These are phyloP conservation scores for Sambucus nigra DNA, from an alignment of 129 eudicot species.

Conservation along the genomic window DNA sequence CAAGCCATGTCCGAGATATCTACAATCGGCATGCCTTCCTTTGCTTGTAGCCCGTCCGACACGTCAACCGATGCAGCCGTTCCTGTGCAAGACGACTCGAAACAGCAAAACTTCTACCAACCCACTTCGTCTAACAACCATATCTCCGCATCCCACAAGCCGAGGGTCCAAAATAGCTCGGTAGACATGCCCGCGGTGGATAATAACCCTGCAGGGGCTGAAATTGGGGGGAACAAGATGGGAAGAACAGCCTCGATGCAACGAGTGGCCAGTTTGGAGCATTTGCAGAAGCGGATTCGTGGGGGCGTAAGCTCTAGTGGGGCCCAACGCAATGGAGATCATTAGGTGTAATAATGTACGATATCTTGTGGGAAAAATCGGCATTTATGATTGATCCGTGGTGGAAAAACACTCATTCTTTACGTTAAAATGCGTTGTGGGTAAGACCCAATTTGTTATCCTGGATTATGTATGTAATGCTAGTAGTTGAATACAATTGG, in stretches of 20 bases:
- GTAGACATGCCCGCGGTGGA: constrained; percentile 35
- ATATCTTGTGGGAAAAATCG: too few relatives aligned
- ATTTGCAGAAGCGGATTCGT: constrained; percentile 85
- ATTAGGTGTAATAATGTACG: constrained; percentile 1
- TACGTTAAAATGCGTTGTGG: too few relatives aligned
- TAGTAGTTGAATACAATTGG: too few relatives aligned
- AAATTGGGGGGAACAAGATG: constrained; percentile 36
- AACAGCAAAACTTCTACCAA: constrained; percentile 53
- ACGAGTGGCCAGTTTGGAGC: constrained; percentile 92
- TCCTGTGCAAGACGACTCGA: constrained; percentile 61
- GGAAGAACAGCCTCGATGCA: constrained; percentile 84
- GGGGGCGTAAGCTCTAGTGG: constrained; percentile 44
- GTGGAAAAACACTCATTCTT: too few relatives aligned
- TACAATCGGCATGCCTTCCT: constrained; percentile 55
- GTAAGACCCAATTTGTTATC: too few relatives aligned
- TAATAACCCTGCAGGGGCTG: constrained; percentile 31
- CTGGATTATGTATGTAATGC: too few relatives aligned
- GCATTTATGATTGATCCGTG: too few relatives aligned
- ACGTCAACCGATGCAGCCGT: constrained; percentile 60
- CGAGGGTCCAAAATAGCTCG: constrained; percentile 34
- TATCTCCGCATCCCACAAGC: constrained; percentile 23
- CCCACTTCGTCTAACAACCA: constrained; percentile 31
- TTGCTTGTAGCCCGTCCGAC: constrained; percentile 62
- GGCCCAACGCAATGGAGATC: constrained; percentile 40
- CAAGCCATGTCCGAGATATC: constrained; percentile 87